Percentiles rank a stretch among this genome's conserved stretches.
Conservation (phyloP, 345 rosid species). For the Geranium brycei region DNA sequence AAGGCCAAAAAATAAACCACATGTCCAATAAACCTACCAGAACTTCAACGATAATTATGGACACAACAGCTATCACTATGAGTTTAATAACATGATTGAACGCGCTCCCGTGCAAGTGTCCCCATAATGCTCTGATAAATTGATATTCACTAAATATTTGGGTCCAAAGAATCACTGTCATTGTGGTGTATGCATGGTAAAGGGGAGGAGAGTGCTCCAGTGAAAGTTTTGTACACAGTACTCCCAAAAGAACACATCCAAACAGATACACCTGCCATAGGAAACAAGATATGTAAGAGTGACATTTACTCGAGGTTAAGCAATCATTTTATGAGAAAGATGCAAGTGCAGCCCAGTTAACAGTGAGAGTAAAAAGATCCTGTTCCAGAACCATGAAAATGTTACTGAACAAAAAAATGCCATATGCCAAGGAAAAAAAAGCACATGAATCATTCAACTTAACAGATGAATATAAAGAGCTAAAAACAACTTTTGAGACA, state of each 20-base stretch:
- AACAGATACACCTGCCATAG: slow-evolving; percentile 42
- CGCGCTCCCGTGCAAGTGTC: slow-evolving; percentile 37
- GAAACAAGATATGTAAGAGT: slow-evolving; percentile 16
- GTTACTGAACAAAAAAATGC: too few relatives aligned
- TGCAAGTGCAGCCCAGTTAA: background rate
- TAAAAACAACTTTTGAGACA: too few relatives aligned
- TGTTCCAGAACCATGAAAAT: too few relatives aligned
- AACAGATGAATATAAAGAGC: too few relatives aligned
- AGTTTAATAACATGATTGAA: slow-evolving; percentile 34
- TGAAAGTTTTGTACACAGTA: slow-evolving; percentile 32
- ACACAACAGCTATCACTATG: slow-evolving; percentile 33
- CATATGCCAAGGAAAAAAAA: too few relatives aligned
- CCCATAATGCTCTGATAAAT: slow-evolving; percentile 51
- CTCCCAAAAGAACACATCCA: slow-evolving; percentile 56
- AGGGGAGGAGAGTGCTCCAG: slow-evolving; percentile 80
- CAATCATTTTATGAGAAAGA: background rate
- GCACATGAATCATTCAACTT: too few relatives aligned
- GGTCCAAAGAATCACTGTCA: slow-evolving; percentile 88
- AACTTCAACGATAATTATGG: slow-evolving; percentile 58
- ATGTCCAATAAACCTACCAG: slow-evolving; percentile 40
- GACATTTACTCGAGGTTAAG: slow-evolving; percentile 2
- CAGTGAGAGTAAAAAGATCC: too few relatives aligned
- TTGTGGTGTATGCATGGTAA: slow-evolving; percentile 72
- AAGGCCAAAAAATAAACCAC: slow-evolving; percentile 3
- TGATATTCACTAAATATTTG: slow-evolving; percentile 53